Base-by-base conservation (phyloP, 1,139 yeast genomes). In the Yamadazyma blattariae region DNA sequence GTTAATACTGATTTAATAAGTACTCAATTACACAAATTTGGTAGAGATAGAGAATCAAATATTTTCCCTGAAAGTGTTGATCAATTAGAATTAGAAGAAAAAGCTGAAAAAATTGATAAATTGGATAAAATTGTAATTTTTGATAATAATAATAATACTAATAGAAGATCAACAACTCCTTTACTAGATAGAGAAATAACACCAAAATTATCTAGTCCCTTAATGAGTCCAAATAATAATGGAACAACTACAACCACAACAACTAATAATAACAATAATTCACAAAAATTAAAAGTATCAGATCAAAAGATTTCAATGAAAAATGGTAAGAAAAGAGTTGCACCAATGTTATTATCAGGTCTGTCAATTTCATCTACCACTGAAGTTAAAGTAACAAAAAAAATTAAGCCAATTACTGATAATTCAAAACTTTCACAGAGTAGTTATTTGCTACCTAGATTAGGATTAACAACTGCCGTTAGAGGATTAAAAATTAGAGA, bases 1-100 rank as follows among this genome's bases (percentile, higher is more conserved):
- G 77, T 86, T 2, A 78, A 92, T 10, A 87, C 77, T 28, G 83
- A 77, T 38, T 50, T 58, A 30, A 80, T 84, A 40, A 82, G 77
- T 40, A 70, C 74, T 32, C 87, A 84, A 41, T 69, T 92, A 40
- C 80, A 82, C 44, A 73, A 89, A 45, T 92, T 85, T 54, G 98
- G 98, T 41, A 90, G 87, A 3, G 95, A 87, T 45, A 72, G 90
- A 41, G 96, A 89, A 44, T 77, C 86, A 6, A 71, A 83, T 59
- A 81, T 82, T 14, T 83, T 88, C 48, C 96, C 97, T 0, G 97
- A 92, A 51, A 82, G 95, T 54, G 75, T 83, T 1, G 84, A 79
- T 36, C 97, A 90, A 57, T 67, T 92, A 38, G 56, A 64, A 7
- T 63, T 90, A 25, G 97, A 89, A 50, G 85, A 81, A 22, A 69